Conservation (phyloP, 805 yeast species). For the Sugiyamaella boreocaroliniensis region DNA sequence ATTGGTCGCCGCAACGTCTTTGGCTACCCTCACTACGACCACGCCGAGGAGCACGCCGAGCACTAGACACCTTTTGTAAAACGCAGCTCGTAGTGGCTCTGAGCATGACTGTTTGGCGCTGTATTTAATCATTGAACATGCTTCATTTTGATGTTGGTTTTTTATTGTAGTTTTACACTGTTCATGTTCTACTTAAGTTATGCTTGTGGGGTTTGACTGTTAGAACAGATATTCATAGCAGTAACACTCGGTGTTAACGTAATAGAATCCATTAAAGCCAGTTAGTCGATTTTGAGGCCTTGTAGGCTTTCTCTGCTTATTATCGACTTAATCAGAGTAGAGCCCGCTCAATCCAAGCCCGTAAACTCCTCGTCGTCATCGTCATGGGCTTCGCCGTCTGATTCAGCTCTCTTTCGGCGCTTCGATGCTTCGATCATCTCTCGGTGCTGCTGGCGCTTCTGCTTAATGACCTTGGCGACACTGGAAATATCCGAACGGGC, state of each 20-base stretch:
- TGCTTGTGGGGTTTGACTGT: too few relatives aligned
- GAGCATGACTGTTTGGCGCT: not conserved
- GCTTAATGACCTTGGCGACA: slow-evolving; percentile 52
- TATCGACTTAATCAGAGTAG: not conserved
- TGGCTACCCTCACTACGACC: slow-evolving; percentile 56
- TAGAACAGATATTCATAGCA: too few relatives aligned
- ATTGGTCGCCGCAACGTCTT: slow-evolving; percentile 91
- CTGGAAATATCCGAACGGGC: slow-evolving; percentile 77
- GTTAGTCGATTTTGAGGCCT: not conserved
- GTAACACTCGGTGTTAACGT: too few relatives aligned
- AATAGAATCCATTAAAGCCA: too few relatives aligned
- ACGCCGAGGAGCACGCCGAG: slow-evolving; percentile 1
- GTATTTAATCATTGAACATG: not conserved
- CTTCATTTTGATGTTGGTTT: not conserved
- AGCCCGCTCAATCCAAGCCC: not conserved
- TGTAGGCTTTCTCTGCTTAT: too few relatives aligned
- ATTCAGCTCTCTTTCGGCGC: slow-evolving; percentile 10
- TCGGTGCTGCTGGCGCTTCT: slow-evolving; percentile 53
- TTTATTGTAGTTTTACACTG: not conserved
- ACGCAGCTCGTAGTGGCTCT: not conserved
- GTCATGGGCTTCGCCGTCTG: not conserved
- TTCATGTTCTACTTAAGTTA: too few relatives aligned
- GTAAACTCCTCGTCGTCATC: not conserved
- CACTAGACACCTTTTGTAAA: not conserved
- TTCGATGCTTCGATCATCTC: slow-evolving; percentile 51